Evolutionary conservation across 164 flowering plant genomes (phyloP).

Genomic region (Amborella trichopoda): DNA sequence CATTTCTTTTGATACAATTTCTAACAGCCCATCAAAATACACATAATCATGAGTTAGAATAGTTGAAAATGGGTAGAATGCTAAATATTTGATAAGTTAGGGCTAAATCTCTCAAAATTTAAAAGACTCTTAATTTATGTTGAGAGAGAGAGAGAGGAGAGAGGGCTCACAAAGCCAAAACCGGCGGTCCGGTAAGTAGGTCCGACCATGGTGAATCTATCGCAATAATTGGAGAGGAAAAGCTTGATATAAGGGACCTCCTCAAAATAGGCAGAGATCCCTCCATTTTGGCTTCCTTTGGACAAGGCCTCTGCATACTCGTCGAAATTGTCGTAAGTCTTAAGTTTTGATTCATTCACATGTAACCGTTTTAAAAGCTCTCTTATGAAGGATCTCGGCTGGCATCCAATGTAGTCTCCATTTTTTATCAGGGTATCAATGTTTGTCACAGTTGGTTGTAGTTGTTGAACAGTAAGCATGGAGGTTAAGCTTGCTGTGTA

Average conservation of each 20-base stretch:
- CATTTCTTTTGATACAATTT: too few species aligned
- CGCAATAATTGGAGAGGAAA: conserved; percentile 5
- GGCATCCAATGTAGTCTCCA: conserved; percentile 4
- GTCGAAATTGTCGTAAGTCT: not conserved
- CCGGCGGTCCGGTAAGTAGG: conserved; percentile 10
- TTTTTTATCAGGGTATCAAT: not conserved
- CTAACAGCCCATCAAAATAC: too few species aligned
- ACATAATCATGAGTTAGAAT: not conserved
- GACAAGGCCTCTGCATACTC: conserved; percentile 3
- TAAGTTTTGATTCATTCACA: conserved; percentile 7
- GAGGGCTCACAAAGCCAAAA: conserved; percentile 13
- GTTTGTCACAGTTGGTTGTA: conserved; percentile 4
- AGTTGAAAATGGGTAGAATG: not conserved
- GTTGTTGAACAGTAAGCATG: conserved; percentile 3
- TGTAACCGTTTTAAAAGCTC: conserved; percentile 1
- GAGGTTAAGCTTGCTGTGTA: conserved; percentile 10
- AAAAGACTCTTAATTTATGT: too few species aligned
- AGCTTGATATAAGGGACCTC: conserved; percentile 9
- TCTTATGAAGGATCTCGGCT: conserved; percentile 3
- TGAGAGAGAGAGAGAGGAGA: conserved; percentile 8
- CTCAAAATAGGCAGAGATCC: conserved; percentile 5
- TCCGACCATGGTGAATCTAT: conserved; percentile 7
- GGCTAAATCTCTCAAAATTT: too few species aligned
- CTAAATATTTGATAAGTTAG: not conserved
- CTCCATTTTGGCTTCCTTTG: conserved; percentile 7